These are phyloP conservation scores for Wickerhamomyces xylosicus DNA, from an alignment of 805 yeast genomes.

Conservation along the genomic window DNA sequence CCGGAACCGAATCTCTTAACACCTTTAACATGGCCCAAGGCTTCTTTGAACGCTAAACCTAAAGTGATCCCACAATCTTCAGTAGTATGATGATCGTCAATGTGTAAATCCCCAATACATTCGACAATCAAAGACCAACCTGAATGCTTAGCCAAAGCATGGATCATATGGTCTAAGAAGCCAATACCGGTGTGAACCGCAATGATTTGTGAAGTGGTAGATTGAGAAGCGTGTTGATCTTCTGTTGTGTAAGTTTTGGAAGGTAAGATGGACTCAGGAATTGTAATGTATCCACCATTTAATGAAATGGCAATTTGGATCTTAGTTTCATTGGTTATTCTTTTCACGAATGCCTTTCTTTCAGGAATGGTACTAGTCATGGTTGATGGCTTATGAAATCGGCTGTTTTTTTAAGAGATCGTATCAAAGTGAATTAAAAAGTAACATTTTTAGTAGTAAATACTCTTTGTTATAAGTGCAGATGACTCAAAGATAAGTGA, in stretches of 20 bases:
- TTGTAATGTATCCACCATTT: slow-evolving; percentile 72
- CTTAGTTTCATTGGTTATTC: slow-evolving; percentile 89
- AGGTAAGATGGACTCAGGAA: slow-evolving; percentile 49
- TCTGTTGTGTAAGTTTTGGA: slow-evolving; percentile 23
- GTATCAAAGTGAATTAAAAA: too few relatives aligned
- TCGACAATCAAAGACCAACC: slow-evolving; percentile 91
- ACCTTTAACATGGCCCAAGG: slow-evolving; percentile 83
- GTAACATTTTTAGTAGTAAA: too few relatives aligned
- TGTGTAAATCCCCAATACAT: slow-evolving; percentile 89
- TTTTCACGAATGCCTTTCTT: slow-evolving; percentile 25
- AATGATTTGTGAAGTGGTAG: slow-evolving; percentile 62
- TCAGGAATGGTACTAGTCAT: too few relatives aligned
- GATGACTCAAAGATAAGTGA: too few relatives aligned
- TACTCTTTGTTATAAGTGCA: too few relatives aligned
- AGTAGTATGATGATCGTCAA: slow-evolving; percentile 95
- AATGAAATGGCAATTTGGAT: slow-evolving; percentile 77
- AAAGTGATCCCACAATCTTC: slow-evolving; percentile 93
- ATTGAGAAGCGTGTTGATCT: slow-evolving; percentile 54
- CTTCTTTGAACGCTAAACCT: slow-evolving; percentile 82
- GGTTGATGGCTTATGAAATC: too few relatives aligned
- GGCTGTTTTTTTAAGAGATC: too few relatives aligned
- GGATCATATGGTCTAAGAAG: slow-evolving; percentile 93
- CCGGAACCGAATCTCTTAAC: slow-evolving; percentile 89
- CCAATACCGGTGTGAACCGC: slow-evolving; percentile 88
- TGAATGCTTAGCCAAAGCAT: slow-evolving; percentile 91